These are phyloP conservation scores for Teratosphaeria viscida DNA, from an alignment of 2,329 filamentous ascomycete species.

Conservation along the genomic window DNA sequence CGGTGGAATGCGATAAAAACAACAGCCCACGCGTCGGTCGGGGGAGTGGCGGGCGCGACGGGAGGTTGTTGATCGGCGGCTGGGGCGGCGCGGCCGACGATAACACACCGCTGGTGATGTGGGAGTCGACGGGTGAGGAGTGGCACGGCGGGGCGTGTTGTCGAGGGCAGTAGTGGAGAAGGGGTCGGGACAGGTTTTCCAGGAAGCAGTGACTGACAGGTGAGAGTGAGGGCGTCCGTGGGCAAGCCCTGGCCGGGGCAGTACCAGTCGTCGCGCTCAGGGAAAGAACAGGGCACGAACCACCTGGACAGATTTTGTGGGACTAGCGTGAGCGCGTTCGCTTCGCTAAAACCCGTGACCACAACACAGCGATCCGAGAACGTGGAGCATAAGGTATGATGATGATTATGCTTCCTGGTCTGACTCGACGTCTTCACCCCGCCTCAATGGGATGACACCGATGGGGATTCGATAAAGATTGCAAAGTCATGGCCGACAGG, in stretches of 20 bases:
- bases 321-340: neutral
- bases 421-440: neutral
- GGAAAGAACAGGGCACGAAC: neutral
- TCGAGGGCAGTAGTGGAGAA: neutral
- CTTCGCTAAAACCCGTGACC: neutral
- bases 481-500: neutral
- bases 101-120: neutral
- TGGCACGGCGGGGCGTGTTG: neutral
- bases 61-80: neutral
- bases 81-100: neutral
- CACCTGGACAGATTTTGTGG: neutral
- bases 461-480: neutral
- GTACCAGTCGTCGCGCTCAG: neutral
- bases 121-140: neutral
- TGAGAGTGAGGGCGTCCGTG: neutral
- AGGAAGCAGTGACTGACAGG: neutral
- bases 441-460: neutral
- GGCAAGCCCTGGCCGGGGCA: neutral
- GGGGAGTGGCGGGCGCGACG: neutral
- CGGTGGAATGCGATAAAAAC: slow-evolving; percentile 7
- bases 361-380: neutral
- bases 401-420: neutral
- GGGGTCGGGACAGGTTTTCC: neutral
- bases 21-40: slow-evolving; percentile 13
- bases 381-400: neutral